Percentiles rank a stretch among this genome's conserved stretches.
These are phyloP conservation scores for Didymosphaeria variabile DNA, from an alignment of 2,329 filamentous ascomycete species.

Conservation along the genomic window DNA sequence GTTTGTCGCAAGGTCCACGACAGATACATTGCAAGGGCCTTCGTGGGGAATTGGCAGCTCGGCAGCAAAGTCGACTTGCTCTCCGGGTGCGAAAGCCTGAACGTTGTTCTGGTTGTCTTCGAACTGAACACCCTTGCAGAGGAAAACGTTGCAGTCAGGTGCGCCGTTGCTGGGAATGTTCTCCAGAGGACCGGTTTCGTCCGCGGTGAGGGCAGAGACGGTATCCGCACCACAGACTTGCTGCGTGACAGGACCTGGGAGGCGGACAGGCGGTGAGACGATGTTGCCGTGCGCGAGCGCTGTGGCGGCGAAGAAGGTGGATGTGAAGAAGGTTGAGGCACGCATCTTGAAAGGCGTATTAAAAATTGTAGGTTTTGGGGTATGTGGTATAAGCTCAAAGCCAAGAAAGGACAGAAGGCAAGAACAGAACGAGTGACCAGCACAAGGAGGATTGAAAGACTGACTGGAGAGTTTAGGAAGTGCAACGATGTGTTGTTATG, in stretches of 20 bases:
- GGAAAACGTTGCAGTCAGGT: constrained; percentile 59
- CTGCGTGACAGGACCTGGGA: constrained; percentile 60
- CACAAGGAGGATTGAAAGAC: constrained; percentile 24
- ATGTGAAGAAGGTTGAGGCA: constrained; percentile 26
- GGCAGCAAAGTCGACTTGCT: constrained; percentile 56
- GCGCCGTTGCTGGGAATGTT: constrained; percentile 59
- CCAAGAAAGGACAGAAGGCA: neutral
- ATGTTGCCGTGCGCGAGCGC: constrained; percentile 64
- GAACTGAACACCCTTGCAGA: constrained; percentile 67
- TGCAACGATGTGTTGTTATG: constrained; percentile 7
- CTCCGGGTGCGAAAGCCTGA: constrained; percentile 57
- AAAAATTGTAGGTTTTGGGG: constrained; percentile 17
- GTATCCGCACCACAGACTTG: constrained; percentile 63
- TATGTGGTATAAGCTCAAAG: constrained; percentile 17
- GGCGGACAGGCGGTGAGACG: constrained; percentile 59
- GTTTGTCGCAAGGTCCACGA: constrained; percentile 65
- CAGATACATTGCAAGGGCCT: constrained; percentile 66
- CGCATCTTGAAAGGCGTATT: constrained; percentile 40
- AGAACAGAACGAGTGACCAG: constrained; percentile 31
- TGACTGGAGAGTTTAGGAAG: constrained; percentile 11
- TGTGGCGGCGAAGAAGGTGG: constrained; percentile 51
- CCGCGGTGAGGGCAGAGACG: constrained; percentile 60
- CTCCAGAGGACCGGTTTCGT: constrained; percentile 54
- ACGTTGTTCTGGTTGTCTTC: constrained; percentile 65
- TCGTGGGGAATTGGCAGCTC: constrained; percentile 62